These are phyloP conservation scores for Penstemon eatonii DNA, from an alignment of 257 asterid genomes.

Conservation along the genomic window DNA sequence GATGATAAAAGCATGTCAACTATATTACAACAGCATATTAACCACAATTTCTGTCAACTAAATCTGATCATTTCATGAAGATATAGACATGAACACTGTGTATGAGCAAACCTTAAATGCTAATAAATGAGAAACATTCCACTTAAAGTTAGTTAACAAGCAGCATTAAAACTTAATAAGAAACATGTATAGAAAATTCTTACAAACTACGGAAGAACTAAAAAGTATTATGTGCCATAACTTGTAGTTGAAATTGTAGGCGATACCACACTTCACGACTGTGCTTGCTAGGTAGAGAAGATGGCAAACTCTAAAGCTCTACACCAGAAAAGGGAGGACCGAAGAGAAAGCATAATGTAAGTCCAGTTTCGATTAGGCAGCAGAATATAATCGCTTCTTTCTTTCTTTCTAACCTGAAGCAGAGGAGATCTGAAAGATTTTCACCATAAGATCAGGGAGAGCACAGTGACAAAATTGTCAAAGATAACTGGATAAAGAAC, in stretches of 20 bases:
- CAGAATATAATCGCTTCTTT: neutral
- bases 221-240: neutral
- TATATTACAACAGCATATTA: conserved; percentile 6
- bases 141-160: neutral
- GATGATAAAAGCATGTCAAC: neutral
- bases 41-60: no score
- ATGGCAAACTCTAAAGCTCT: neutral
- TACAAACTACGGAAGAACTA: neutral
- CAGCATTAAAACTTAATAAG: no score
- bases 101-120: no score
- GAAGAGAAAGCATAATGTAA: neutral
- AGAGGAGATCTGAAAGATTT: neutral
- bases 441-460: neutral
- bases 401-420: neutral
- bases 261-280: neutral
- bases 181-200: no score
- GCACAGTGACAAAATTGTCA: neutral
- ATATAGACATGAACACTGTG: neutral
- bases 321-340: neutral
- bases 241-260: neutral
- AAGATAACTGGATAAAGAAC: conserved; percentile 1
- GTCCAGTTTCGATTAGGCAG: neutral
- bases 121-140: neutral
- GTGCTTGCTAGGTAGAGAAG: conserved; percentile 5
- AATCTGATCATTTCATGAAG: no score